Conservation (phyloP, 805 yeast species). For the Barnettozyma botsteinii region DNA sequence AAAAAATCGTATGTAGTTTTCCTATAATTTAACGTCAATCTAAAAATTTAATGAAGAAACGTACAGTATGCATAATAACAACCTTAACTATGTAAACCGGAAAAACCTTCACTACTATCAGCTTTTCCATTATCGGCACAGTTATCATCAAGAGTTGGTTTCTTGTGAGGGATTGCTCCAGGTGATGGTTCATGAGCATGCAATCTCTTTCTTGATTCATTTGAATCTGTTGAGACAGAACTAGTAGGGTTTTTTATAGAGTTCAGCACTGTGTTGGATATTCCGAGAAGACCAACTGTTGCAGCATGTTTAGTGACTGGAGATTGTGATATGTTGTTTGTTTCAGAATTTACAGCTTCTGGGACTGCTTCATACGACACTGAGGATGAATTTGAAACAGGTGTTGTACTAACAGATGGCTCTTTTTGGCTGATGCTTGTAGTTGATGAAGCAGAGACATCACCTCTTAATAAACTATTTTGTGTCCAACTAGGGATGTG, state of each 20-base stretch:
- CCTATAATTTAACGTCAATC: no score
- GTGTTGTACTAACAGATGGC: no score
- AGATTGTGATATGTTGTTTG: no score
- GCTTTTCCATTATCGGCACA: background rate
- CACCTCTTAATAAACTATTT: slow-evolving; percentile 3
- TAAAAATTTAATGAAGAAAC: no score
- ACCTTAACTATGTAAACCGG: no score
- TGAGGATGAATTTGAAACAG: background rate
- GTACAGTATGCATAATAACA: no score
- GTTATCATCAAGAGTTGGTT: background rate
- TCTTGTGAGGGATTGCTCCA: background rate
- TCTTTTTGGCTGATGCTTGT: no score
- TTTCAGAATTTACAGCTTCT: no score
- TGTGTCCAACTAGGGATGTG: slow-evolving; percentile 7
- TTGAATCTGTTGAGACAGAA: background rate
- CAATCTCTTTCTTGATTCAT: slow-evolving; percentile 1
- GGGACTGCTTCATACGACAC: no score
- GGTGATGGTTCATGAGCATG: background rate
- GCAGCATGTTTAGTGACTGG: background rate
- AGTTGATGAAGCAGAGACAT: background rate
- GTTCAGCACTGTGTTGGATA: background rate
- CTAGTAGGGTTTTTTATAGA: background rate
- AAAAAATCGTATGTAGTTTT: background rate
- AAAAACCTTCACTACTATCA: background rate
- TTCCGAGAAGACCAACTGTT: slow-evolving; percentile 1